Conservation (phyloP, 2,329 filamentous ascomycete genomes). For the Raffaelea arxii region DNA sequence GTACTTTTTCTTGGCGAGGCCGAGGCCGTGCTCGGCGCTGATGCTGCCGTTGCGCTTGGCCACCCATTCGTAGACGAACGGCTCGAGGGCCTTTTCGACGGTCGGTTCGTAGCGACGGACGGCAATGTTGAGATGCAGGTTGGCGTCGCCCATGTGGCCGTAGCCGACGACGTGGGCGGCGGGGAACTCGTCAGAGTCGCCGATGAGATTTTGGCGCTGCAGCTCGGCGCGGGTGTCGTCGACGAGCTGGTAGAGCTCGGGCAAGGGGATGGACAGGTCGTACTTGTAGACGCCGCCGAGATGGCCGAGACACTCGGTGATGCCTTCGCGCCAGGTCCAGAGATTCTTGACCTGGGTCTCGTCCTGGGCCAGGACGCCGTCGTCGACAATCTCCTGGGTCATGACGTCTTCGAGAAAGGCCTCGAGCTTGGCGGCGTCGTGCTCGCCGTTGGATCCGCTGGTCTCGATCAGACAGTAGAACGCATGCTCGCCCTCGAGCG, state of each 20-base stretch:
- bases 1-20: constrained; percentile 90
- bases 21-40: constrained; percentile 91
- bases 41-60: constrained; percentile 80
- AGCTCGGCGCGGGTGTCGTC: constrained; percentile 72
- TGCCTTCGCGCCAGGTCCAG: constrained; percentile 90
- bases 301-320: constrained; percentile 80
- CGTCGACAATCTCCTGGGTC: constrained; percentile 73
- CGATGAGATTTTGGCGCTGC: constrained; percentile 63
- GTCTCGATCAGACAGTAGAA: constrained; percentile 98
- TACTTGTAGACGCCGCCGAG: constrained; percentile 98
- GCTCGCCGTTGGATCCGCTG: constrained; percentile 85
- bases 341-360: constrained; percentile 79
- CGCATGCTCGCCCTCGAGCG: constrained; percentile 73
- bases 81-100: constrained; percentile 81
- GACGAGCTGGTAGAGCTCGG: constrained; percentile 80
- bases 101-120: constrained; percentile 74
- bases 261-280: constrained; percentile 86
- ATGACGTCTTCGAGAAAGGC: constrained; percentile 83
- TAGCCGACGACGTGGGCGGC: constrained; percentile 91
- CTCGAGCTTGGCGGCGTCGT: constrained; percentile 87
- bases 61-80: constrained; percentile 98
- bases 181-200: constrained; percentile 64
- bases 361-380: constrained; percentile 87
- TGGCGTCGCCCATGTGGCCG: constrained; percentile 96
- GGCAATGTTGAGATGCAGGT: constrained; percentile 86